Base-by-base conservation (phyloP, 106 monocot genomes). In the Dendrobium officinale region DNA sequence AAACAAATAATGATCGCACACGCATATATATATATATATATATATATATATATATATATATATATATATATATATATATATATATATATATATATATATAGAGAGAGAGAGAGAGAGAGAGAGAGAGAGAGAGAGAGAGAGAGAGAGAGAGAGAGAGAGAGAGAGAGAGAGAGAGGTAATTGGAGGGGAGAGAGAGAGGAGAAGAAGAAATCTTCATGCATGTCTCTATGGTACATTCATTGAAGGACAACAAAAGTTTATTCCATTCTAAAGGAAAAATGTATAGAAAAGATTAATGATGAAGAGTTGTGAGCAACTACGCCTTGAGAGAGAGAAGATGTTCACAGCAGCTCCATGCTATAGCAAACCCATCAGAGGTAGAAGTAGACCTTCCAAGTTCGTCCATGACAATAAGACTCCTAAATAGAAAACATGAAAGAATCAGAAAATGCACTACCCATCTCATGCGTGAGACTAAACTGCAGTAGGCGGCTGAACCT, bases 291-390 rank as follows among this genome's bases (percentile, higher is more conserved):
- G 11, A 70, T 4, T 15, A 80, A 68, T 13, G 77, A 19, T 42
- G 1, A 55, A 49, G 20, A 42, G 48, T 24, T 49, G 76, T 26
- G 37, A 37, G 76, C 24, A 26, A 79, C 79, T 95, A 99, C 99
- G 90, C 88, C 79, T 92, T 95, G 11, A 90, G 83, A 84, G 99
- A 88, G 10, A 95, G 80, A 15, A 99, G 88, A 87, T 93, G 85
- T 85, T 95, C 99, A 77, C 99, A 95, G 83, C 99, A 99, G 86
- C 99, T 99, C 95, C 99, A 99, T 78, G 99, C 99, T 82, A 99
- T 91, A 72, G 99, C 93, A 82, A 91, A 93, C 79, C 99, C 99
- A 91, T 99, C 99, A 72, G 88, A 88, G 27, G 99, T 91, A 78
- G 99, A 99, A 78, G 99, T 99, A 51, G 99, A 95, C 82, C 99